Conservation (phyloP, 306 rosid genomes). For the Phaseolus lunatus region DNA sequence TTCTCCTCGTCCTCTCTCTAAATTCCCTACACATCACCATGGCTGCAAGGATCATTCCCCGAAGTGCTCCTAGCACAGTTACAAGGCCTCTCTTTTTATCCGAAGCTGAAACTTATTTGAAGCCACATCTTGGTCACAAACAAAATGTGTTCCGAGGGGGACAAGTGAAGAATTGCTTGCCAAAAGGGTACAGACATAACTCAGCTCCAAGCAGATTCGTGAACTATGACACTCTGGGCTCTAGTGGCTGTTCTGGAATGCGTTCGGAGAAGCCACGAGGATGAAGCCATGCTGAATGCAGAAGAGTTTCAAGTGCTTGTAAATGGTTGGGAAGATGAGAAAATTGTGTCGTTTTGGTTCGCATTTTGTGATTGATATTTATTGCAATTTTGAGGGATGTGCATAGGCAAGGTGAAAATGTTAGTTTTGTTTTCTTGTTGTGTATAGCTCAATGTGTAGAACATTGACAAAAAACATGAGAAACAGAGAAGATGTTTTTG, state of each 20-base stretch:
- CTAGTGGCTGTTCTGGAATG: conserved; percentile 52
- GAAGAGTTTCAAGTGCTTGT: conserved; percentile 30
- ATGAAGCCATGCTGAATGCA: conserved; percentile 17
- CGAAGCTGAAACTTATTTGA: conserved; percentile 49
- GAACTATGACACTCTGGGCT: conserved; percentile 60
- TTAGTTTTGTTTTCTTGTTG: neutral
- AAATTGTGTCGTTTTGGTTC: conserved; percentile 30
- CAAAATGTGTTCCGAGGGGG: conserved; percentile 51
- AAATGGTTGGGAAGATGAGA: conserved; percentile 48
- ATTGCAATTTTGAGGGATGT: conserved; percentile 48
- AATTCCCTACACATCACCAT: conserved; percentile 44
- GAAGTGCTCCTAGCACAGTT: conserved; percentile 78
- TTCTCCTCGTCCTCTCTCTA: conserved; percentile 49
- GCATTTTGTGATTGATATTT: conserved; percentile 37
- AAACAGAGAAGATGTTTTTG: neutral
- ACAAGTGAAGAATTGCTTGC: conserved; percentile 67
- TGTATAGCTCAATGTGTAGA: conserved; percentile 27
- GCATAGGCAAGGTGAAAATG: conserved; percentile 35
- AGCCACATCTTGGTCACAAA: conserved; percentile 51
- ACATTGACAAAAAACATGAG: conserved; percentile 18
- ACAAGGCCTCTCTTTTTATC: conserved; percentile 64
- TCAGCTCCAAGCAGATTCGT: conserved; percentile 88
- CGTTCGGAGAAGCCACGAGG: conserved; percentile 58
- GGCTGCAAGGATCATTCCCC: conserved; percentile 71
- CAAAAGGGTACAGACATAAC: conserved; percentile 75